These are phyloP conservation scores for Leptomonas pyrrhocoris DNA, from an alignment of 208 protist genomes.

Conservation along the genomic window DNA sequence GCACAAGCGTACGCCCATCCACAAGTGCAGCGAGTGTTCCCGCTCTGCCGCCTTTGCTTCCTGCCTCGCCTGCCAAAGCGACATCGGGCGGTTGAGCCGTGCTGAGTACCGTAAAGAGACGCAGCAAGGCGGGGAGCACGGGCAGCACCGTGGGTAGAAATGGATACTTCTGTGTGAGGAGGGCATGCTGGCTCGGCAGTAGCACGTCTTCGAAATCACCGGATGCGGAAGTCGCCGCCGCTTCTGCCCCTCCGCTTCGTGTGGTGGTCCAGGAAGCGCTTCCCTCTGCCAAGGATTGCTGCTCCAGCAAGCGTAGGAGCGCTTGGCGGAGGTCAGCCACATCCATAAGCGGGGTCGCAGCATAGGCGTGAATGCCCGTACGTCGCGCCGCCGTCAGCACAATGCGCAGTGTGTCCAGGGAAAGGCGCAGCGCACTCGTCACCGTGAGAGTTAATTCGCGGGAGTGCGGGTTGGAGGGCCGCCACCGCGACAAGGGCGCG, in stretches of 20 bases:
- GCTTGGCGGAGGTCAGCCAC: slow-evolving; percentile 8
- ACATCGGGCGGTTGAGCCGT: background rate
- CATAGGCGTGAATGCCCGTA: slow-evolving; percentile 35
- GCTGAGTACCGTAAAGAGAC: background rate
- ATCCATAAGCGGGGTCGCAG: slow-evolving; percentile 35
- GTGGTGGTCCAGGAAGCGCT: background rate
- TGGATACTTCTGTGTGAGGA: slow-evolving; percentile 16
- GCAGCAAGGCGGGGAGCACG: slow-evolving; percentile 10
- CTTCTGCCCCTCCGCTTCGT: too few species aligned
- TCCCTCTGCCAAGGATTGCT: slow-evolving; percentile 38
- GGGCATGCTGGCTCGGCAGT: slow-evolving; percentile 5
- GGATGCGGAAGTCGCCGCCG: too few species aligned
- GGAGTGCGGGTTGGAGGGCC: slow-evolving; percentile 37
- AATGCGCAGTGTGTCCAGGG: slow-evolving; percentile 33
- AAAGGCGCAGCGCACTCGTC: slow-evolving; percentile 31
- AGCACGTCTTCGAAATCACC: slow-evolving; percentile 12
- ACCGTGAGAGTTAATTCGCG: slow-evolving; percentile 32
- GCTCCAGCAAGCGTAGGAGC: slow-evolving; percentile 31
- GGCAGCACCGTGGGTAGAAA: slow-evolving; percentile 26
- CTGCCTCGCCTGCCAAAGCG: background rate
- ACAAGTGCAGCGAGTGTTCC: background rate
- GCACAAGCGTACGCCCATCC: slow-evolving; percentile 26
- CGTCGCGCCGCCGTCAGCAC: slow-evolving; percentile 34
- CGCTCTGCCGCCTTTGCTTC: background rate
- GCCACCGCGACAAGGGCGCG: slow-evolving; percentile 39